phyloP scores from a whole-genome alignment of 495 filamentous ascomycete species.

The Pyrenula massariospora region DNA sequence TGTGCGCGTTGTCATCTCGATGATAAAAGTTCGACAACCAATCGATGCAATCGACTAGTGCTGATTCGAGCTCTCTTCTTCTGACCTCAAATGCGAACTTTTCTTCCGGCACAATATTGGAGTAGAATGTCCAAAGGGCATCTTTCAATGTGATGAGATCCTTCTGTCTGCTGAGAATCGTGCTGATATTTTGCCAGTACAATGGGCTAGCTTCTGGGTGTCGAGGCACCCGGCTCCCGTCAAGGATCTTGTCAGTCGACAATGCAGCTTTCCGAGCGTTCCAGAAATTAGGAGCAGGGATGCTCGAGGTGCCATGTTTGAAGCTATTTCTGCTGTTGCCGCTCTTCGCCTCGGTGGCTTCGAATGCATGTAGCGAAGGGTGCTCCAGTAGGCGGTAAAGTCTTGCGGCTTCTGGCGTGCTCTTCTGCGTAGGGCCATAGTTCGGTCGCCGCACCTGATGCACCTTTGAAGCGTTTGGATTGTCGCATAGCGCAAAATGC shows the following conservation, averaged over 20 bases:
- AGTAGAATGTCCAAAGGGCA: background rate
- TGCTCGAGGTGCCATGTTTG: background rate
- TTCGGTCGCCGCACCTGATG: too few relatives aligned
- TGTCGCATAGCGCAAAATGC: too few relatives aligned
- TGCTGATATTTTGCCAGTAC: background rate
- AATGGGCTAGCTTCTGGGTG: background rate
- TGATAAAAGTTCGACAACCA: background rate
- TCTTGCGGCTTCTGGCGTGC: background rate
- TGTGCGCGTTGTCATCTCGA: background rate
- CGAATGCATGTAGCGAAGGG: background rate
- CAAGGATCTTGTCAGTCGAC: background rate
- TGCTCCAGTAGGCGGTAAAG: background rate
- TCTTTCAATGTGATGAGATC: background rate
- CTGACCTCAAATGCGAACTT: background rate
- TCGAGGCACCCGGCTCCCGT: background rate
- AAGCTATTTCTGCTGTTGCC: background rate
- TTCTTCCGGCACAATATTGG: background rate
- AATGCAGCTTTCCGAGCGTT: background rate
- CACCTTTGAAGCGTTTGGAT: too few relatives aligned
- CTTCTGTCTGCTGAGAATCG: background rate
- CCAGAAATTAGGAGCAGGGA: background rate
- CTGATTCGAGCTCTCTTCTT: background rate
- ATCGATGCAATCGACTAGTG: background rate
- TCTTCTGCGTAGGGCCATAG: background rate
- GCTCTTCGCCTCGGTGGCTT: background rate